Evolutionary conservation across 371 early-diverging fungal species (phyloP), one percentile per base, ranked within the genome.

Genomic region (Gilbertella persicaria): DNA sequence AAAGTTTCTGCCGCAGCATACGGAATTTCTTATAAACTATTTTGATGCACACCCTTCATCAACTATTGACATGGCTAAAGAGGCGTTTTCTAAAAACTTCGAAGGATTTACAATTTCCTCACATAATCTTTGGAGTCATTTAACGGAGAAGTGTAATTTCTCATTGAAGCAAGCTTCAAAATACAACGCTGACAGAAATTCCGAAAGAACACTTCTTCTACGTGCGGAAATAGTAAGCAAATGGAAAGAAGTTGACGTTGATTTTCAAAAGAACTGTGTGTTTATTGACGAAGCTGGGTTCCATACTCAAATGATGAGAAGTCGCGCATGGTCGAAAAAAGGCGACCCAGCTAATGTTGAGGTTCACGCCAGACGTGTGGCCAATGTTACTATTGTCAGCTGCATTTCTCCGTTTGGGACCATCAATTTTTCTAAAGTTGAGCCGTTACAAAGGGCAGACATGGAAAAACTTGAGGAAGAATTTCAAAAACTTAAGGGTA

Each of bases 111-210:
- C 33, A 30, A 42, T 50, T 42, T 40, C 51, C 42, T 51, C n/a
- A 33, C 42, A n/a, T 12, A 51, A 14, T 21, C 51, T 51, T 42
- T 51, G 51, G 43, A 51, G 30, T n/a, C 51, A 20, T 43, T 51
- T 51, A 43, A 42, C 51, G 42, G 42, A 51, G 42, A 42, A 5
- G 0, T 51, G 41, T 14, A 30, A 43, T 30, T 51, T 51, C 21
- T 51, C 43, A 2, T 42, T 29, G 52, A 51, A 51, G 43, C 41
- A 41, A 43, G 43, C 24, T 3, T 51, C 43, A n/a, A 42, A 51
- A 51, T 51, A 51, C 52, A 51, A 51, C 20, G 43, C 41, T 5
- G 52, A 51, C 14, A 51, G 52, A 43, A 43, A 51, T 23, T n/a
- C 43, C 33, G 52, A 51, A 51, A 51, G 52, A 30, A 43, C 43